Evolutionary conservation across 129 eudicot genomes (phyloP).

Genomic region (Pulicaria dysenterica): DNA sequence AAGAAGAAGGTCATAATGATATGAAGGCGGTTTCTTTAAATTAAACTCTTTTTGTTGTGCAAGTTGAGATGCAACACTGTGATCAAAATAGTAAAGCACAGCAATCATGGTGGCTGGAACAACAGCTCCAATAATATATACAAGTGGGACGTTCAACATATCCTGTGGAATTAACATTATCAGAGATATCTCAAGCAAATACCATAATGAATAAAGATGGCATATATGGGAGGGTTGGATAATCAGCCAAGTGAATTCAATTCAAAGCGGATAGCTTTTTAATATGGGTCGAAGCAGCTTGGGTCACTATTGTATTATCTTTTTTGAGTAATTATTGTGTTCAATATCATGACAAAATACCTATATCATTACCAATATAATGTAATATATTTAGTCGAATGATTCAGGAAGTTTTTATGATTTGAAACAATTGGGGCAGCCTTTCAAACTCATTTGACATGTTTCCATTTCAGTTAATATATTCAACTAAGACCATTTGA

Average conservation of each 20-base stretch:
- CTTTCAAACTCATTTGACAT: no score
- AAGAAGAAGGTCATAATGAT: constrained; percentile 96
- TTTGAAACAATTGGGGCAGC: no score
- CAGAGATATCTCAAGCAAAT: not conserved
- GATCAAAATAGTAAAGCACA: constrained; percentile 94
- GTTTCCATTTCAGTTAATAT: no score
- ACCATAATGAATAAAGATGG: constrained; percentile 4
- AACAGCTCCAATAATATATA: constrained; percentile 89
- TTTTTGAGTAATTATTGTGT: no score
- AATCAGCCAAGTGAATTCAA: not conserved
- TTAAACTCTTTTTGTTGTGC: constrained; percentile 96
- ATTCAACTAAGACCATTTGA: no score
- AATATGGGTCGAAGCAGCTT: not conserved
- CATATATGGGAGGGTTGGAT: not conserved
- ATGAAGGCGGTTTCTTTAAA: constrained; percentile 87
- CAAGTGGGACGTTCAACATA: constrained; percentile 81
- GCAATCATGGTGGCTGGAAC: constrained; percentile 99
- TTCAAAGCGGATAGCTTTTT: not conserved
- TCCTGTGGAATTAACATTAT: constrained; percentile 49
- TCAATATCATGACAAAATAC: no score
- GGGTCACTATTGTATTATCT: no score
- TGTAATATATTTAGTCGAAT: no score
- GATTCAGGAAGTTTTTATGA: no score
- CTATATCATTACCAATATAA: no score
- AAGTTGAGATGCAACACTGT: constrained; percentile 99